Evolutionary conservation across 768 basidiomycete species (phyloP).

Genomic region (Auricularia cornea): DNA sequence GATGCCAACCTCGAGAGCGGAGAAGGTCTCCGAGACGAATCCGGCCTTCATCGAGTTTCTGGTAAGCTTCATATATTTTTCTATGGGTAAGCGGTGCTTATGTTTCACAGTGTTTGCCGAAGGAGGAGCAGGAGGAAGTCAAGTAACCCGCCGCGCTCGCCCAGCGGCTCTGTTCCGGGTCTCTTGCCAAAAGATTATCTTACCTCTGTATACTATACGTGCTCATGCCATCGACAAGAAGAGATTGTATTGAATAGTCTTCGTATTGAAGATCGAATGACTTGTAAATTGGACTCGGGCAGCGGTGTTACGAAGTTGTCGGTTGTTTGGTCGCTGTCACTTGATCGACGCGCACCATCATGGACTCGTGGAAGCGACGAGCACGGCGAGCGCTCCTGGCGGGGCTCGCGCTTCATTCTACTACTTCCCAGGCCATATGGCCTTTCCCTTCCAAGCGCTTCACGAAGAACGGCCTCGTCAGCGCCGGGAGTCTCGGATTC

Average conservation of each 20-base stretch:
- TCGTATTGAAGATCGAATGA: too few species aligned
- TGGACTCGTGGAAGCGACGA: slow-evolving; percentile 1
- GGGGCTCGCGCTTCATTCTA: neutral
- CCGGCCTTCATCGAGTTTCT: slow-evolving; percentile 83
- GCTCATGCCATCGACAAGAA: too few species aligned
- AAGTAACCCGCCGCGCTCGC: too few species aligned
- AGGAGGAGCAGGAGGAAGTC: neutral
- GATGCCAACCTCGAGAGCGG: slow-evolving; percentile 50
- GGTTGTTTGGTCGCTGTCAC: too few species aligned
- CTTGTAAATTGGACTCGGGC: too few species aligned
- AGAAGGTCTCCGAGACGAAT: slow-evolving; percentile 13
- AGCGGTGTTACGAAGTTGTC: too few species aligned
- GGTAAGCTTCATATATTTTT: slow-evolving; percentile 37
- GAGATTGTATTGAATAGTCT: too few species aligned
- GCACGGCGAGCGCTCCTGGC: neutral
- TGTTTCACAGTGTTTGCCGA: neutral
- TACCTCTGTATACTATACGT: too few species aligned
- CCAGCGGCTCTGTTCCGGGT: too few species aligned
- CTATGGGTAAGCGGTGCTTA: neutral
- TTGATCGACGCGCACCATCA: neutral
- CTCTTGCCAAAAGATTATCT: too few species aligned
- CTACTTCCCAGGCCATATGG: slow-evolving; percentile 40
- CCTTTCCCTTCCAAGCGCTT: slow-evolving; percentile 85
- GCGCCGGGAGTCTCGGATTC: slow-evolving; percentile 74
- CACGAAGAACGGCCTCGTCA: slow-evolving; percentile 68